Conservation (phyloP, 2,329 filamentous ascomycete species). For the Pseudogymnoascus sp. region DNA sequence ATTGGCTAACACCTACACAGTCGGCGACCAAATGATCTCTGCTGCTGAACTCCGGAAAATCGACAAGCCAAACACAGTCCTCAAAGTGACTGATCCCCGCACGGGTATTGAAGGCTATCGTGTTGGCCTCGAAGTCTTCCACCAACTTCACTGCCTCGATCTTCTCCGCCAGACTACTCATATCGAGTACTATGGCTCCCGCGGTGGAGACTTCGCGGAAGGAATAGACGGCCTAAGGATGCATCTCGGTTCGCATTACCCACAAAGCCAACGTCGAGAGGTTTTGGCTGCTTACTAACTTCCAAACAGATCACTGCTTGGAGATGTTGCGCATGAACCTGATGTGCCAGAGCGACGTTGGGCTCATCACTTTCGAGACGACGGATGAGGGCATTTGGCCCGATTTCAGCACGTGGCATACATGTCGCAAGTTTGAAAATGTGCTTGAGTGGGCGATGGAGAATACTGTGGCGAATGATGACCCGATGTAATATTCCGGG, state of each 20-base stretch:
- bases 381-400: conserved; percentile 44
- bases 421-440: conserved; percentile 47
- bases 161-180: conserved; percentile 39
- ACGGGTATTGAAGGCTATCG: conserved; percentile 52
- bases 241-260: conserved; percentile 27
- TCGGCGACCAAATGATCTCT: conserved; percentile 55
- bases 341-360: conserved; percentile 49
- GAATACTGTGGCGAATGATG: conserved; percentile 38
- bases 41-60: conserved; percentile 46
- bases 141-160: conserved; percentile 35
- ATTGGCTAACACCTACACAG: conserved; percentile 27
- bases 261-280: background rate
- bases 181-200: conserved; percentile 41
- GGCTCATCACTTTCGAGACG: conserved; percentile 47
- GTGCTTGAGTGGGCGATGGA: conserved; percentile 46
- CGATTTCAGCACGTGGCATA: conserved; percentile 46
- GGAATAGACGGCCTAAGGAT: conserved; percentile 36
- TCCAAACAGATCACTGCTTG: conserved; percentile 42
- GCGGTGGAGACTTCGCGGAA: conserved; percentile 43
- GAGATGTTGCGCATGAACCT: conserved; percentile 46
- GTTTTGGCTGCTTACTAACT: conserved; percentile 8
- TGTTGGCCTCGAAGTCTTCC: conserved; percentile 41
- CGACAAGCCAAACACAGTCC: conserved; percentile 42
- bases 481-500: conserved; percentile 13
- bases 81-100: conserved; percentile 48